Base-by-base conservation (phyloP, 176 grass and related monocot genomes). In the Carex kokanica region DNA sequence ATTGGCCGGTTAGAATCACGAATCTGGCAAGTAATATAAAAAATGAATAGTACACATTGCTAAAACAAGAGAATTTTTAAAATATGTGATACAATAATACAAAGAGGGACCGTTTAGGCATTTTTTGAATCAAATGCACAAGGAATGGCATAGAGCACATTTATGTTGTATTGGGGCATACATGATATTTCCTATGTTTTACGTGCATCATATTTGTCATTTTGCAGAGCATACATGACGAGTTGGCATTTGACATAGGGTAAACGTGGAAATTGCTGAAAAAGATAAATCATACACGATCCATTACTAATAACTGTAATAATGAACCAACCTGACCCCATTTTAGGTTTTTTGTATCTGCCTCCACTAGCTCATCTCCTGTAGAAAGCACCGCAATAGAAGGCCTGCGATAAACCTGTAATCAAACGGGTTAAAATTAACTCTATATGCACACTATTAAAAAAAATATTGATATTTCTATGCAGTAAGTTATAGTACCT, bases 1-100 rank as follows among this genome's bases (percentile, higher is more conserved):
- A 95, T 98, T 20, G 89, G 89, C 27, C 91, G 91, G 59, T 98
- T 98, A 70, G 93, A 98, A 87, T 98, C 96, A 82, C 96, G 87
- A 86, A 98, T 95, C 93, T 98, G 90, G 43, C 86, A 84, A 85
- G 80, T 87, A 29, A 45, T 34, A 83, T 85, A 68, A 6, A 69
- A 84, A 2, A 81, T 60, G 75, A 38, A 65, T 56, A 27, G 64
- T 53, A 79, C 45, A 36, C 40, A 70, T 43, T n/a, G 12, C 21
- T 16, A 29, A 54, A 77, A 47, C 34, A 74, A 53, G 45, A 53
- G 12, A 53, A 27, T 17, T 17, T 29, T 45, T 8, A 10, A 32
- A n/a, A 70, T 65, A 53, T 53, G 10, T 51, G 8, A 4, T 54
- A 55, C 54, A 54, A 23, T 6, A 77, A 1, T 27, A 69, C 9